phyloP scores from a whole-genome alignment of 2,329 filamentous ascomycete species.

The Leptographium lundbergii region DNA sequence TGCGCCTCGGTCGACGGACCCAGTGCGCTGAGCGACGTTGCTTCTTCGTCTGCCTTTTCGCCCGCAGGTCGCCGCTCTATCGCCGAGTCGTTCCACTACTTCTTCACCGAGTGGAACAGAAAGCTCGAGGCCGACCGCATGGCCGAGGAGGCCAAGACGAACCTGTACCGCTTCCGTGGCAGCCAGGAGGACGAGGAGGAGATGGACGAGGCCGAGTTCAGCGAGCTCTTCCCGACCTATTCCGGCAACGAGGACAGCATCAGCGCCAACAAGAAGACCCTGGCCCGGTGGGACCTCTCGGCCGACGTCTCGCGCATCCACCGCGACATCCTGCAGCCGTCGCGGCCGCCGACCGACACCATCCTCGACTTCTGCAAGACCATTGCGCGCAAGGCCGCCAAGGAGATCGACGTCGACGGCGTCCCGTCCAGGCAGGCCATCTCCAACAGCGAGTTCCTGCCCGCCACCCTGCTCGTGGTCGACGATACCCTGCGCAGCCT shows the following conservation, averaged over 20 bases:
- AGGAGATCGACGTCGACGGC: slow-evolving; percentile 9
- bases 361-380: slow-evolving; percentile 32
- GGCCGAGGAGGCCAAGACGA: slow-evolving; percentile 58
- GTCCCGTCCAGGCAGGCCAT: slow-evolving; percentile 26
- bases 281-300: slow-evolving; percentile 38
- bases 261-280: slow-evolving; percentile 16
- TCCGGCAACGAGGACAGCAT: slow-evolving; percentile 29
- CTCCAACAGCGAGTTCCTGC: slow-evolving; percentile 39
- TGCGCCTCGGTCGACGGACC: slow-evolving; percentile 35
- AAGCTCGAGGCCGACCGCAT: slow-evolving; percentile 66
- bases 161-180: slow-evolving; percentile 74
- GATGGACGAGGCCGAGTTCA: slow-evolving; percentile 60
- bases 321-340: slow-evolving; percentile 34
- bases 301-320: slow-evolving; percentile 51
- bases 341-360: slow-evolving; percentile 25
- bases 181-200: slow-evolving; percentile 65
- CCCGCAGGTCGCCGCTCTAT: slow-evolving; percentile 37
- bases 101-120: slow-evolving; percentile 71
- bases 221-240: slow-evolving; percentile 70
- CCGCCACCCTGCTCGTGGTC: slow-evolving; percentile 52
- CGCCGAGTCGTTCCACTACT: slow-evolving; percentile 54
- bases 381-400: slow-evolving; percentile 26
- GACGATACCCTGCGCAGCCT: slow-evolving; percentile 38
- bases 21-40: slow-evolving; percentile 11
- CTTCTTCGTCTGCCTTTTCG: slow-evolving; percentile 17